These are phyloP conservation scores for Pseudocercospora crystallina DNA, from an alignment of 2,329 filamentous ascomycete species.

Conservation along the genomic window DNA sequence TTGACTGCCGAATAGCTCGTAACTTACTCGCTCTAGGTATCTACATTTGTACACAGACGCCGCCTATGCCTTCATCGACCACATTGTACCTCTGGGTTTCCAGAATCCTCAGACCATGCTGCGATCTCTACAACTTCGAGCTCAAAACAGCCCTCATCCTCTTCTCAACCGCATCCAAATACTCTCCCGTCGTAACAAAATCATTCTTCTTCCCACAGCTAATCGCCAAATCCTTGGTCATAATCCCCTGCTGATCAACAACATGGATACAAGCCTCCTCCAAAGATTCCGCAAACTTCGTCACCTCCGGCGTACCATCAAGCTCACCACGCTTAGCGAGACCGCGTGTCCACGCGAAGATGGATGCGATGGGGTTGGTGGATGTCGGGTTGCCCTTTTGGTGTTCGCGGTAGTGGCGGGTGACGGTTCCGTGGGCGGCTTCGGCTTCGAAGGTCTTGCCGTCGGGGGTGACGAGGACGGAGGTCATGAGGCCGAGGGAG, in stretches of 20 bases:
- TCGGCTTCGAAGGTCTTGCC: slow-evolving; percentile 97
- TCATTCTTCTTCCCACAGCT: slow-evolving; percentile 85
- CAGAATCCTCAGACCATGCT: too few relatives aligned
- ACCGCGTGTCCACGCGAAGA: slow-evolving; percentile 98
- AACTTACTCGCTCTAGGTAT: not conserved
- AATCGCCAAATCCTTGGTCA: slow-evolving; percentile 99
- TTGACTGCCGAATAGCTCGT: not conserved
- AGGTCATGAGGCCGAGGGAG: slow-evolving; percentile 97
- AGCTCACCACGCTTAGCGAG: slow-evolving; percentile 90
- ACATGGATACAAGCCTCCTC: slow-evolving; percentile 94
- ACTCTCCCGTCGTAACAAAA: slow-evolving; percentile 90
- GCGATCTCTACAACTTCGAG: slow-evolving; percentile 63
- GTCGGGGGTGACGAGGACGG: slow-evolving; percentile 92
- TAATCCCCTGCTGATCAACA: slow-evolving; percentile 89
- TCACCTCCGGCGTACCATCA: slow-evolving; percentile 86
- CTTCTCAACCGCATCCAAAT: slow-evolving; percentile 88
- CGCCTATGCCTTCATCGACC: not conserved
- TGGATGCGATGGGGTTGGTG: slow-evolving; percentile 97
- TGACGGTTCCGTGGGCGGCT: slow-evolving; percentile 97
- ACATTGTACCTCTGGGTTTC: too few relatives aligned
- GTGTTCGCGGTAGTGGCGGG: slow-evolving; percentile 97
- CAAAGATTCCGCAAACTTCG: slow-evolving; percentile 85
- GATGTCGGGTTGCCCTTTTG: slow-evolving; percentile 97
- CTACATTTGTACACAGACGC: slow-evolving; percentile 5
- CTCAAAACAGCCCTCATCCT: slow-evolving; percentile 78